A percentile compares a stretch with the other conserved stretches of the same genome.
phyloP scores from a whole-genome alignment of 768 basidiomycete genomes.

The Kwoniella shandongensis region DNA sequence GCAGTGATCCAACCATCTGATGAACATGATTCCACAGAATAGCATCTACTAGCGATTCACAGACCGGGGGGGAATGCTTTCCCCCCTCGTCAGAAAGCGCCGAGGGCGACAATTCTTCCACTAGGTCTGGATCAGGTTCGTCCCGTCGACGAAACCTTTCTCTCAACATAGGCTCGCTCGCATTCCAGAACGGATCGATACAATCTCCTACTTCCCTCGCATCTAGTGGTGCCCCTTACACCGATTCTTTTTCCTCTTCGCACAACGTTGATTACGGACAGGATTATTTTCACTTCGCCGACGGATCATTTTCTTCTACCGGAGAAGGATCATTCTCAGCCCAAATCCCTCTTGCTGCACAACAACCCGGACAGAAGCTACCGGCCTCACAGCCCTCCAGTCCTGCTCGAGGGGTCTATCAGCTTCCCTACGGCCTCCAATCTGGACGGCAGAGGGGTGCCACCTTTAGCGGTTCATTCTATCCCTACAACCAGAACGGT shows the following conservation, averaged over 20 bases:
- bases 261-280: constrained; percentile 26
- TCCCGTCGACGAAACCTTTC: constrained; percentile 38
- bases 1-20: background rate
- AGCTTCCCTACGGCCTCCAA: constrained; percentile 31
- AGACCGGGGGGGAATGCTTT: constrained; percentile 42
- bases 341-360: constrained; percentile 8
- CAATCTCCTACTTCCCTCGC: constrained; percentile 35
- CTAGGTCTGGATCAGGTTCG: constrained; percentile 37
- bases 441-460: constrained; percentile 46
- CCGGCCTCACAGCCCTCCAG: constrained; percentile 49
- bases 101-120: constrained; percentile 19
- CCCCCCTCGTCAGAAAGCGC: constrained; percentile 35
- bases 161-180: constrained; percentile 36
- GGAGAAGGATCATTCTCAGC: constrained; percentile 21
- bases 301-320: constrained; percentile 28
- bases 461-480: constrained; percentile 46
- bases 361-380: constrained; percentile 21
- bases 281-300: constrained; percentile 44
- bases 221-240: constrained; percentile 34
- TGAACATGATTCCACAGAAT: constrained; percentile 15
- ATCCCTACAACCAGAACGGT: constrained; percentile 31
- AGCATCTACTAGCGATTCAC: constrained; percentile 37
- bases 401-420: constrained; percentile 39
- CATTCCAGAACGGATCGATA: constrained; percentile 19
- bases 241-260: constrained; percentile 31